phyloP scores from a whole-genome alignment of 2,329 filamentous ascomycete genomes.

The Ophiostoma perfectum region DNA sequence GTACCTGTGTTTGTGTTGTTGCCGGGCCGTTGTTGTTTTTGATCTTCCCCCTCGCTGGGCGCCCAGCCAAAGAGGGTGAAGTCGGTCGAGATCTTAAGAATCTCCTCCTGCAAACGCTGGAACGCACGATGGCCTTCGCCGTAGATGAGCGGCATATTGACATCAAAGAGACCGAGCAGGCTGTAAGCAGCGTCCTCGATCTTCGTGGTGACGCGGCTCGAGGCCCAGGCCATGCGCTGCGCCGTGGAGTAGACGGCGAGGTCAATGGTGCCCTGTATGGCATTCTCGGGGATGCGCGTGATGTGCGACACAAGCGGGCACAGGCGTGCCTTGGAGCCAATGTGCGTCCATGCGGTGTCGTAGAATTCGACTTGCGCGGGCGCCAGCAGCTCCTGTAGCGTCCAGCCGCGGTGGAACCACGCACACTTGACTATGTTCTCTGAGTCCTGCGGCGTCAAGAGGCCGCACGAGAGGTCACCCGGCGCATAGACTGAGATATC shows the following conservation, averaged over 20 bases:
- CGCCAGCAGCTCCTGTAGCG: conserved; percentile 27
- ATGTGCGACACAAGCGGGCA: conserved; percentile 13
- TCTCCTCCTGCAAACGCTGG: conserved; percentile 25
- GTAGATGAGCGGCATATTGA: conserved; percentile 27
- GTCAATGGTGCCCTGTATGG: conserved; percentile 9
- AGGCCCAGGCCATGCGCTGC: conserved; percentile 26
- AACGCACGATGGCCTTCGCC: conserved; percentile 27
- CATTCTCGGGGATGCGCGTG: conserved; percentile 20
- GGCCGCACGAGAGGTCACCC: background rate
- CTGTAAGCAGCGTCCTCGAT: conserved; percentile 26
- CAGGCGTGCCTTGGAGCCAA: conserved; percentile 22
- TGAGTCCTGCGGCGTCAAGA: background rate
- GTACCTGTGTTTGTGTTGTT: background rate
- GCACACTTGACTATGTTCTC: background rate
- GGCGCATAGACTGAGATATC: background rate
- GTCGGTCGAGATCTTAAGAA: conserved; percentile 19
- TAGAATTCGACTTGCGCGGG: conserved; percentile 23
- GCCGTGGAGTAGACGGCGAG: conserved; percentile 18
- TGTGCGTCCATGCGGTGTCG: conserved; percentile 18
- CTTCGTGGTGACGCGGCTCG: conserved; percentile 23
- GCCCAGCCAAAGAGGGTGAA: conserved; percentile 23
- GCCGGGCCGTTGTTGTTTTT: no score
- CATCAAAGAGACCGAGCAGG: conserved; percentile 26
- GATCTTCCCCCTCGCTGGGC: no score
- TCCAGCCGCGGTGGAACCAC: conserved; percentile 27